Percentiles rank a stretch among this genome's conserved stretches.
Evolutionary conservation across 108 stramenopile genomes (phyloP).

Genomic region (Pseudonitzschia multiseries): DNA sequence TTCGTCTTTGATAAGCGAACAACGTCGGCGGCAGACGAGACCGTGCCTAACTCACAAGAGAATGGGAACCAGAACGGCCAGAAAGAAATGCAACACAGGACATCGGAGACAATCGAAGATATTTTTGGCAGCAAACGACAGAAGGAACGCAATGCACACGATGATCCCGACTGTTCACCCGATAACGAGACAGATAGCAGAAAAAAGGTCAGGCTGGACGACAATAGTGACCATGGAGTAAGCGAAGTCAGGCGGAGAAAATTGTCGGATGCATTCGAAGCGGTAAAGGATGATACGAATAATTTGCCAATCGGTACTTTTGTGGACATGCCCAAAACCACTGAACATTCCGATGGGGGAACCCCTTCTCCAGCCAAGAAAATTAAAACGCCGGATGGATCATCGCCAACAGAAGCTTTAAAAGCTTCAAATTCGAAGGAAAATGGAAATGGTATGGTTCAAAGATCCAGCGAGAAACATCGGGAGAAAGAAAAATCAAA

Average conservation of each 20-base stretch:
- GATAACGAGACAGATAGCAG: conserved; percentile 10
- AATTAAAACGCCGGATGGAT: conserved; percentile 1
- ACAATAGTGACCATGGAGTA: not conserved
- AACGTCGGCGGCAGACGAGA: conserved; percentile 10
- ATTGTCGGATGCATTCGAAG: conserved; percentile 18
- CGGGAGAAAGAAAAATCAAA: conserved; percentile 7
- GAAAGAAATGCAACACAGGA: not conserved
- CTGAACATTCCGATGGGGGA: not conserved
- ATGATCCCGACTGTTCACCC: not conserved
- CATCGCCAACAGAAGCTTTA: not conserved
- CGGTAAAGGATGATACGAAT: conserved; percentile 2
- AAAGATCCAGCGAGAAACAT: conserved; percentile 4
- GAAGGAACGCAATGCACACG: conserved; percentile 3
- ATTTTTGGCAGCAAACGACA: conserved; percentile 29
- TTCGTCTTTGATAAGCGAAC: conserved; percentile 13
- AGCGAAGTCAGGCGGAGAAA: not conserved
- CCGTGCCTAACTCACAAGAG: not conserved
- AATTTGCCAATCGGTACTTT: not conserved
- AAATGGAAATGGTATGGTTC: not conserved
- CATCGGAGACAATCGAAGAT: conserved; percentile 31
- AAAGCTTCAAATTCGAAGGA: not conserved
- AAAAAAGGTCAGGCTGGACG: not conserved
- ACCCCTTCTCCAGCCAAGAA: not conserved
- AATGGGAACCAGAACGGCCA: not conserved
- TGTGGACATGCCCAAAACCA: conserved; percentile 3